A percentile compares a stretch with the other conserved stretches of the same genome.
Conservation (phyloP, 164 flowering plant genomes). For the Brasenia schreberi region DNA sequence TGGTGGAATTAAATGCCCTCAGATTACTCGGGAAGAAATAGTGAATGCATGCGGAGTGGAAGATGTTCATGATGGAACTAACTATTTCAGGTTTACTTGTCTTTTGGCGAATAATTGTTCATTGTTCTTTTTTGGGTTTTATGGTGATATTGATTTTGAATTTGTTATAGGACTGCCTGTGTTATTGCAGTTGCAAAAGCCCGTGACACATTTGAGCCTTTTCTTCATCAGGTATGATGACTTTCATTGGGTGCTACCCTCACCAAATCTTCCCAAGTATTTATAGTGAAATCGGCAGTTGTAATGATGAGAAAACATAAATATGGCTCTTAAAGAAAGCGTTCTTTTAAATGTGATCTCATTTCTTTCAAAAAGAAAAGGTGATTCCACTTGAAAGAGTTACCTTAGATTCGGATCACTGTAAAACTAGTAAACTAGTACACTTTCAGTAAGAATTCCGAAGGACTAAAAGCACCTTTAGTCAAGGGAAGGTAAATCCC, state of each 20-base stretch:
- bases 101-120: not conserved
- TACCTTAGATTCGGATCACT: no score
- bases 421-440: no score
- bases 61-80: conserved; percentile 97
- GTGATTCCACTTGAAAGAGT: no score
- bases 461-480: no score
- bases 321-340: no score
- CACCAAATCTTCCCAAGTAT: no score
- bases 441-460: no score
- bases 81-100: conserved; percentile 66
- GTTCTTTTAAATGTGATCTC: no score
- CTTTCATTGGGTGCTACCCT: not conserved
- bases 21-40: conserved; percentile 91
- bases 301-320: no score
- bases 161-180: conserved; percentile 69
- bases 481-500: no score
- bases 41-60: conserved; percentile 99
- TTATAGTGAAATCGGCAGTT: no score
- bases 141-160: not conserved
- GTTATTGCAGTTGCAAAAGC: conserved; percentile 98
- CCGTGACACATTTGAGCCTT: conserved; percentile 91
- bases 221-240: conserved; percentile 69
- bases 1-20: conserved; percentile 92
- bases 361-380: no score
- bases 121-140: not conserved